A percentile compares a stretch with the other conserved stretches of the same genome.
Conservation (phyloP, 2,329 filamentous ascomycete species). For the Fusarium sp. region DNA sequence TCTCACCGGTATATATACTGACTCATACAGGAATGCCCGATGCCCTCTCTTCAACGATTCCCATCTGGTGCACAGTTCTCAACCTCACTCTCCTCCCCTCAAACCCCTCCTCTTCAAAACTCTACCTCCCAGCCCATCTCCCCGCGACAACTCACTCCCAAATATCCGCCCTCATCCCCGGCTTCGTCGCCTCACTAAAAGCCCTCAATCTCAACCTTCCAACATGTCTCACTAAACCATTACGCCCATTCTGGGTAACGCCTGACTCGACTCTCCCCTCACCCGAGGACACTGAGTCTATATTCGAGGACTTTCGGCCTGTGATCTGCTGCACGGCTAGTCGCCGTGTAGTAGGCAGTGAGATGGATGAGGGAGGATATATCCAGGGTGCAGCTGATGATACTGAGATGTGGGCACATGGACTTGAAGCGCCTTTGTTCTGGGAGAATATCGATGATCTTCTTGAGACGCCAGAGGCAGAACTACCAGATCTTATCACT, state of each 20-base stretch:
- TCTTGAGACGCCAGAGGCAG: conserved; percentile 72
- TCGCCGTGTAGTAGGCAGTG: conserved; percentile 74
- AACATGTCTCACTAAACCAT: conserved; percentile 72
- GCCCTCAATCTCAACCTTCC: conserved; percentile 71
- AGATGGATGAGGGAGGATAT: conserved; percentile 74
- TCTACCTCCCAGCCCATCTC: conserved; percentile 78
- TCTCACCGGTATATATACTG: background rate
- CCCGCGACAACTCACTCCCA: conserved; percentile 81
- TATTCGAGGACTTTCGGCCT: conserved; percentile 73
- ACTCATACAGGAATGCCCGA: conserved; percentile 80
- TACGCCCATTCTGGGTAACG: conserved; percentile 84
- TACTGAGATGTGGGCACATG: conserved; percentile 90
- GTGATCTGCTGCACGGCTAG: conserved; percentile 90
- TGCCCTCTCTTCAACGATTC: conserved; percentile 91
- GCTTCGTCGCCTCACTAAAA: conserved; percentile 63
- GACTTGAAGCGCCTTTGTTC: conserved; percentile 82
- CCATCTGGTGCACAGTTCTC: conserved; percentile 91
- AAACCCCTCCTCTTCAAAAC: conserved; percentile 57
- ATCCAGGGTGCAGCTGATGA: conserved; percentile 97
- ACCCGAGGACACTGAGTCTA: conserved; percentile 42
- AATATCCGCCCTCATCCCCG: conserved; percentile 72
- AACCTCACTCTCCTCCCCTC: conserved; percentile 82
- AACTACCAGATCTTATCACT: conserved; percentile 65
- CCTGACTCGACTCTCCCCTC: conserved; percentile 67
- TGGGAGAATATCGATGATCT: conserved; percentile 76